Evolutionary conservation across 2,329 filamentous ascomycete genomes (phyloP), one percentile per base, ranked within the genome.

Genomic region (Colletotrichum tofieldiae): DNA sequence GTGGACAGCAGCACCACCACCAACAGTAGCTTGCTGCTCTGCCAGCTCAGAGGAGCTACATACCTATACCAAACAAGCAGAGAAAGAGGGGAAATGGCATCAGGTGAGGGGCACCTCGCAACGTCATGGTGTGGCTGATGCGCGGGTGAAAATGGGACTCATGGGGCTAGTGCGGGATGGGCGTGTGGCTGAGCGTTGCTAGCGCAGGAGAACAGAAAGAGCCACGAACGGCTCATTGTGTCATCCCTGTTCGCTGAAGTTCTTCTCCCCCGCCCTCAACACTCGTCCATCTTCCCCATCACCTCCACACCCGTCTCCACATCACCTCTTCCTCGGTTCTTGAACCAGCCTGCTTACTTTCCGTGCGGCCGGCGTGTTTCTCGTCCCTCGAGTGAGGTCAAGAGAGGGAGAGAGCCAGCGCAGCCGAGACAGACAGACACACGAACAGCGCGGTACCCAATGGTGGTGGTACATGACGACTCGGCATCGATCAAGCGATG

Each of bases 61-160:
- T 41, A 41, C 8, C 8, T 41, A 41, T n/a, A 29, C 23, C 52
- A 23, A 35, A 41, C 45, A 43, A 56, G 16, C 62, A 52, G 47
- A 62, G n/a, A 49, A 11, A 58, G 68, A 55, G 63, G 68, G 68
- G 64, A 45, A 72, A 41, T 26, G 26, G 49, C 49, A 23, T 8
- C 49, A 3, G 14, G 26, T 54, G 63, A 67, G 63, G 67, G 58
- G 65, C 45, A 68, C 23, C 26, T 5, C 12, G 18, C 37, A 41
- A 68, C 65, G 69, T 72, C 69, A 69, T 72, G 52, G 12, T 68
- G 65, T 72, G 69, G 69, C 69, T 69, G 65, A 55, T 29, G 51
- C 23, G 16, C 39, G 11, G 39, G 49, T 16, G n/a, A 1, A 5
- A 20, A 8, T 45, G 63, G 62, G 23, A 8, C 39, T 8, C 3